Evolutionary conservation across 176 grass and related monocot genomes (phyloP), one percentile per base, ranked within the genome.

Genomic region (Urochloa ruziziensis): DNA sequence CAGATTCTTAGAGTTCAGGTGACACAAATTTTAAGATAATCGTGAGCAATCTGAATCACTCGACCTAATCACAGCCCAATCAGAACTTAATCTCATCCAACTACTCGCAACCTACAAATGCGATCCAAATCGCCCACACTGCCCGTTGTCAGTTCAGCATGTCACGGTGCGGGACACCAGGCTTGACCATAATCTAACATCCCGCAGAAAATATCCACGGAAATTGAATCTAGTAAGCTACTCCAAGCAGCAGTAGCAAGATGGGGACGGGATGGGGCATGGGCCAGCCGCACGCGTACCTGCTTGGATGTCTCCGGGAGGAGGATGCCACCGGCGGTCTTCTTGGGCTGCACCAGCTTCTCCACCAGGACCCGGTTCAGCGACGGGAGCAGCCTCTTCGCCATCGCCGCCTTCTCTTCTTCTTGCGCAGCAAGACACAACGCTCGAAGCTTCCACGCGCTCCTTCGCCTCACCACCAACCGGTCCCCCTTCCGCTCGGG

Each of bases 241-340:
- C 4, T 25, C 40, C 8, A 48, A 71, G 33, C 11, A 73, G 29
- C 18, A 46, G 12, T 28, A 54, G 17, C 58, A 83, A 4, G 11
- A 54, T 52, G 40, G 37, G 65, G 37, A n/a, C 5, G 16, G 62
- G 44, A 4, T 2, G 60, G 21, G 34, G 24, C 11, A 6, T 14
- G 7, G 0, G 48, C 24, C 10, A 7, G 13, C 23, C 3, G 27
- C 7, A 51, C 23, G 47, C 53, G 46, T 47, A 98, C 95, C 95
- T 91, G 90, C 80, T 89, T 95, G 81, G 92, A 95, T 75, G 91
- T 93, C 63, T 98, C 95, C 24, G 95, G 95, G 70, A 98, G 95
- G 61, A 98, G 90, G 84, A 98, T 88, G 60, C 95, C 95, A 37
- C 86, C 84, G 81, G 57, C 75, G 70, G 86, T 98, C 92, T 90